Evolutionary conservation across 257 asterid genomes (phyloP).

Genomic region (Coffea eugenioides): DNA sequence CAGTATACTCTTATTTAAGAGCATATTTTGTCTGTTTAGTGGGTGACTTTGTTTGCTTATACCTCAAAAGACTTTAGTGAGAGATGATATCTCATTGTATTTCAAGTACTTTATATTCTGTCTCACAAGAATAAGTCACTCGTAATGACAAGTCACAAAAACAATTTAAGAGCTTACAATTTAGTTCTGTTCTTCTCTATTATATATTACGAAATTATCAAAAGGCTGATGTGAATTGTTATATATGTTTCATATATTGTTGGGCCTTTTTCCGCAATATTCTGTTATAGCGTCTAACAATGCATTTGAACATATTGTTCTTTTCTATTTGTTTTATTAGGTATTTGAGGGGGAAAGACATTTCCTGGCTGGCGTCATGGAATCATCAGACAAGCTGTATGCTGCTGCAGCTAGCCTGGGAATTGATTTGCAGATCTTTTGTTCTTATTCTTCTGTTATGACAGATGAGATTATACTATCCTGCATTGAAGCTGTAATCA

Average conservation of each 20-base stretch:
- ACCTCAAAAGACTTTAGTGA: background rate
- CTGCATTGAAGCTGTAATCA: constrained; percentile 61
- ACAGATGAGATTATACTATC: constrained; percentile 81
- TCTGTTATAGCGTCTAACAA: background rate
- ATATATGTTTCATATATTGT: background rate
- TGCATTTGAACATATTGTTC: constrained; percentile 1
- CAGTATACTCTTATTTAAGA: background rate
- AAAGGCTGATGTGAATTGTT: too few species aligned
- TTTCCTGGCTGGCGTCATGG: constrained; percentile 70
- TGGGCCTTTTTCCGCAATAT: background rate
- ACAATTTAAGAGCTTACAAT: background rate
- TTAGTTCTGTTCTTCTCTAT: background rate
- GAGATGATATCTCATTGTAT: background rate
- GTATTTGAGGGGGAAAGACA: constrained; percentile 84
- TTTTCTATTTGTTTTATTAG: constrained; percentile 40
- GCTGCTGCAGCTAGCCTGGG: constrained; percentile 97
- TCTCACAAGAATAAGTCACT: background rate
- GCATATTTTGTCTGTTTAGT: background rate
- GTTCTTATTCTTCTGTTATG: constrained; percentile 72
- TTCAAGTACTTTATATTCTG: background rate
- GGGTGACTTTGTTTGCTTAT: background rate
- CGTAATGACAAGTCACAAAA: background rate
- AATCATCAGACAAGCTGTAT: constrained; percentile 90
- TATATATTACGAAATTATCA: background rate
- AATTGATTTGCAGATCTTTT: constrained; percentile 75